These are phyloP conservation scores for Penicillium samsonianum DNA, from an alignment of 495 filamentous ascomycete genomes.

Conservation along the genomic window DNA sequence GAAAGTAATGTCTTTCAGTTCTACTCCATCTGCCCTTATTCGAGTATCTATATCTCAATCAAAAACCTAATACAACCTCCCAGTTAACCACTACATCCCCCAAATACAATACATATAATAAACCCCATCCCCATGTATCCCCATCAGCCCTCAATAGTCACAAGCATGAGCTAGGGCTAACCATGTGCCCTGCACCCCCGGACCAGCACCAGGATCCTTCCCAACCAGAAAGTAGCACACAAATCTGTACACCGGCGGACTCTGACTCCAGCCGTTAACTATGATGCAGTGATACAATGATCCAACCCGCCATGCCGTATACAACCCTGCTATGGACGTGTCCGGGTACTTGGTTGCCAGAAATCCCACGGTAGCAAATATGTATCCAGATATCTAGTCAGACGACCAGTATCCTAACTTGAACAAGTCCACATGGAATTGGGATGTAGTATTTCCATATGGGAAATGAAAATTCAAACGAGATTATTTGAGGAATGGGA, in stretches of 20 bases:
- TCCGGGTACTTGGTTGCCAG: not conserved
- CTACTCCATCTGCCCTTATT: not conserved
- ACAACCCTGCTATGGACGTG: not conserved
- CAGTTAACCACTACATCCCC: not conserved
- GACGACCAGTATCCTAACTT: not conserved
- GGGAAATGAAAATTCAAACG: not conserved
- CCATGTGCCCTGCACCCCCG: not conserved
- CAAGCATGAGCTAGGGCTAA: not conserved
- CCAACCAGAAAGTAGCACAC: not conserved
- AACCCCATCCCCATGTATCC: not conserved
- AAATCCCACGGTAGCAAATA: constrained; percentile 1
- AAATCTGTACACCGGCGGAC: not conserved
- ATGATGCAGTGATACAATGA: constrained; percentile 1
- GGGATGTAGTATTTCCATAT: not conserved
- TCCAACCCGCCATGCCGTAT: not conserved
- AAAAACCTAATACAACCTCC: not conserved
- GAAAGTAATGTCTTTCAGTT: not conserved
- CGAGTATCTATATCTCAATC: not conserved
- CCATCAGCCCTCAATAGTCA: not conserved
- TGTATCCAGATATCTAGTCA: not conserved
- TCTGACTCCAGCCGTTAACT: not conserved
- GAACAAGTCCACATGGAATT: not conserved
- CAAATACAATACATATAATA: not conserved
- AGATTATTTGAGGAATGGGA: not conserved
- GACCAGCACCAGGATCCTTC: not conserved